Conservation (phyloP, 495 filamentous ascomycete genomes). For the Endocarpon pusillum region DNA sequence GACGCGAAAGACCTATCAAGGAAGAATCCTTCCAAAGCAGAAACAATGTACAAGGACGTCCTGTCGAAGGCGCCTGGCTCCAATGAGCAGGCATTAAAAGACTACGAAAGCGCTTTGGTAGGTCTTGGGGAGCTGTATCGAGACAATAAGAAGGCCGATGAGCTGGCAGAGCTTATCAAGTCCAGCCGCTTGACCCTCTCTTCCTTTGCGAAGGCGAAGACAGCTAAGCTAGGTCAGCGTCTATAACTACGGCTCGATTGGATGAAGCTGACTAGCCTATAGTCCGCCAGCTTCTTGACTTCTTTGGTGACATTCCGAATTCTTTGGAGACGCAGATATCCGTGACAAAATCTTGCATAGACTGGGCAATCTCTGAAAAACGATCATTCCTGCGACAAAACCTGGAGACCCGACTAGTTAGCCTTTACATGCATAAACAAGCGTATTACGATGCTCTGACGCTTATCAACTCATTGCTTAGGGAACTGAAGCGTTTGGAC, state of each 20-base stretch:
- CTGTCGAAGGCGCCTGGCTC: constrained; percentile 68
- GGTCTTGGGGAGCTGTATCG: constrained; percentile 82
- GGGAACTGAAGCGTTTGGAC: constrained; percentile 91
- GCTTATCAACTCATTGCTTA: constrained; percentile 86
- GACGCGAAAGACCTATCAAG: constrained; percentile 75
- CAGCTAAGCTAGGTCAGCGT: constrained; percentile 78
- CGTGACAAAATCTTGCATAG: constrained; percentile 95
- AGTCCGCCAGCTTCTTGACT: constrained; percentile 95
- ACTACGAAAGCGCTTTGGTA: constrained; percentile 73
- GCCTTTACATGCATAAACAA: constrained; percentile 87
- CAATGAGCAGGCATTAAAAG: constrained; percentile 66
- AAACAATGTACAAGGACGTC: constrained; percentile 70
- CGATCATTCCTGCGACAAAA: constrained; percentile 93
- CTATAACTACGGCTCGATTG: background rate
- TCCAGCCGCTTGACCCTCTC: constrained; percentile 81
- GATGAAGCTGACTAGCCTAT: constrained; percentile 1
- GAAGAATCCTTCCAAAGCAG: constrained; percentile 62
- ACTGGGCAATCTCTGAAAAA: constrained; percentile 89
- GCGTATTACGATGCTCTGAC: constrained; percentile 92
- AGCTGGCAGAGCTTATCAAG: constrained; percentile 81
- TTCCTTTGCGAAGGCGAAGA: constrained; percentile 97
- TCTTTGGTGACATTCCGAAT: constrained; percentile 85
- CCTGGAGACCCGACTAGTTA: constrained; percentile 88
- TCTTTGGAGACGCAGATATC: constrained; percentile 81
- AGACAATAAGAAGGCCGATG: constrained; percentile 71